phyloP scores from a whole-genome alignment of 305 asterid species.

The Fraxinus floribunda region DNA sequence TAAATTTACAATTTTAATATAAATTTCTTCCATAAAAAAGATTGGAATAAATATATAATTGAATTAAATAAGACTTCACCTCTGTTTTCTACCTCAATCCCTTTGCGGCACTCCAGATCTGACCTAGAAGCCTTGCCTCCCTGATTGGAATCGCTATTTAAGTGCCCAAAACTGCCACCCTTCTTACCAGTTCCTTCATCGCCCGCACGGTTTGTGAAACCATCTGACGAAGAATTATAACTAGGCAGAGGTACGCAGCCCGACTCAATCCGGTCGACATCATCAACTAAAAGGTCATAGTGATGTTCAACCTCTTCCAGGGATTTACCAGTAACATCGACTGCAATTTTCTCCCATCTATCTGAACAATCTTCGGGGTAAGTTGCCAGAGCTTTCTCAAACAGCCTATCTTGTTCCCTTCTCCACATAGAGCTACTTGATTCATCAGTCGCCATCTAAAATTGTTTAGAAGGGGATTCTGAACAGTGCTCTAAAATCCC shows the following conservation, averaged over 20 bases:
- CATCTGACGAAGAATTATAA: slow-evolving; percentile 57
- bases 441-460: slow-evolving; percentile 62
- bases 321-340: slow-evolving; percentile 72
- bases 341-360: slow-evolving; percentile 81
- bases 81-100: slow-evolving; percentile 92
- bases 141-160: slow-evolving; percentile 44
- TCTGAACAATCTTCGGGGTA: slow-evolving; percentile 58
- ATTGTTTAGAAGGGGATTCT: slow-evolving; percentile 17
- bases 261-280: slow-evolving; percentile 62
- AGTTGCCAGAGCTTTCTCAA: slow-evolving; percentile 72
- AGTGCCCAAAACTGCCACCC: slow-evolving; percentile 40
- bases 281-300: slow-evolving; percentile 71
- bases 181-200: slow-evolving; percentile 59
- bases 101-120: slow-evolving; percentile 95
- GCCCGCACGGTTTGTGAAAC: slow-evolving; percentile 46
- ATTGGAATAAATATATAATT: slow-evolving; percentile 13
- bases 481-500: slow-evolving; percentile 13
- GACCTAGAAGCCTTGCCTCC: slow-evolving; percentile 62
- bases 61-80: slow-evolving; percentile 31
- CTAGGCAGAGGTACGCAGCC: slow-evolving; percentile 65
- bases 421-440: slow-evolving; percentile 66
- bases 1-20: too few relatives aligned
- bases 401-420: slow-evolving; percentile 76
- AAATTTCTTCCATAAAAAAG: background rate
- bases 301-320: slow-evolving; percentile 66